Evolutionary conservation across 768 basidiomycete species (phyloP).

Genomic region (Trametes maxima): DNA sequence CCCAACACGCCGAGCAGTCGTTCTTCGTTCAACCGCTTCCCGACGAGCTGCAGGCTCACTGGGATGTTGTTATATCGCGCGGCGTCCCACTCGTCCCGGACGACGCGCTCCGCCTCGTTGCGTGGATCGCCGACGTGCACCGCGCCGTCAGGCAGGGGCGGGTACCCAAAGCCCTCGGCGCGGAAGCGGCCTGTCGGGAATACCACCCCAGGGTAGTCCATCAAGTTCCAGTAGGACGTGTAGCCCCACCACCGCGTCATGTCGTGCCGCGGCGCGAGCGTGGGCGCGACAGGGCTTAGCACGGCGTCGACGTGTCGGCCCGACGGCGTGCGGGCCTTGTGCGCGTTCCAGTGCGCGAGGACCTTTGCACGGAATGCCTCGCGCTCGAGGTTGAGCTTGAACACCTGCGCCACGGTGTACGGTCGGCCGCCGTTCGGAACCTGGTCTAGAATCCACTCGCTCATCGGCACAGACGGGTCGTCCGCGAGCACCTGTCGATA

Average conservation of each 20-base stretch:
- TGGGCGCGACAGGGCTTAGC: slow-evolving; percentile 49
- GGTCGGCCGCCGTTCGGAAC: slow-evolving; percentile 39
- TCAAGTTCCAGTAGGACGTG: slow-evolving; percentile 54
- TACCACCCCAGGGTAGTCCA: slow-evolving; percentile 50
- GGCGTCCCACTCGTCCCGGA: slow-evolving; percentile 45
- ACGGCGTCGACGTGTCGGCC: slow-evolving; percentile 51
- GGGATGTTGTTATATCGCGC: slow-evolving; percentile 46
- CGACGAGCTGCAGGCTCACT: slow-evolving; percentile 51
- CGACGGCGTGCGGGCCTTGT: slow-evolving; percentile 37
- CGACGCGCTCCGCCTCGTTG: slow-evolving; percentile 39
- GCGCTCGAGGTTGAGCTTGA: slow-evolving; percentile 47
- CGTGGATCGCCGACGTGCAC: slow-evolving; percentile 30
- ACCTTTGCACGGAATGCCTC: slow-evolving; percentile 44
- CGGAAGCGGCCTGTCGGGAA: slow-evolving; percentile 47
- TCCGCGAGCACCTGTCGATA: slow-evolving; percentile 41
- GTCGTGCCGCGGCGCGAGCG: slow-evolving; percentile 51
- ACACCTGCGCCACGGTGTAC: slow-evolving; percentile 45
- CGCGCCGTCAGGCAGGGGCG: slow-evolving; percentile 13
- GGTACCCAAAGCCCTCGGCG: slow-evolving; percentile 28
- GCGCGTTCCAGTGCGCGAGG: slow-evolving; percentile 49
- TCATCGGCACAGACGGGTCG: slow-evolving; percentile 45
- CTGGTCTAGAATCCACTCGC: slow-evolving; percentile 46
- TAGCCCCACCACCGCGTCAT: slow-evolving; percentile 53
- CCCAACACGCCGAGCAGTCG: slow-evolving; percentile 47
- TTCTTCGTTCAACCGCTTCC: slow-evolving; percentile 53